These are phyloP conservation scores for Trichosporon asahii DNA, from an alignment of 1,284 basidiomycete genomes.

Conservation along the genomic window DNA sequence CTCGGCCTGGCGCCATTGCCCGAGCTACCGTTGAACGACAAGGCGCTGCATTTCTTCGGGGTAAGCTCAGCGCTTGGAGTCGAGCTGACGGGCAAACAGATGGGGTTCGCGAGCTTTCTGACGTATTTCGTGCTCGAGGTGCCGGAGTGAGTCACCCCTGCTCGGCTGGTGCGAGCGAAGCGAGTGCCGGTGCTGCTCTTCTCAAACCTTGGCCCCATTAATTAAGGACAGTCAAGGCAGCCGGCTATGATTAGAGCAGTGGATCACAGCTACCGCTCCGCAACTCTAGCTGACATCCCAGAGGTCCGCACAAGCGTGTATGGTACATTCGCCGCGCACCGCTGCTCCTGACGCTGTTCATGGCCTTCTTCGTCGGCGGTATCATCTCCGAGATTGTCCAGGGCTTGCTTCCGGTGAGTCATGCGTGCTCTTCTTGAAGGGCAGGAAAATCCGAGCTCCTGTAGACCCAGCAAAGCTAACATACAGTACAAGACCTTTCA, in stretches of 20 bases:
- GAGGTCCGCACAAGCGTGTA: conserved; percentile 39
- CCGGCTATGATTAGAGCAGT: no score
- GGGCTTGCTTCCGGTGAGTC: conserved; percentile 46
- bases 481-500: conserved; percentile 48
- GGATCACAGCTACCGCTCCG: no score
- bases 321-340: conserved; percentile 52
- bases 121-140: conserved; percentile 50
- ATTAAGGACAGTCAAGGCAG: no score
- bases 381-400: conserved; percentile 49
- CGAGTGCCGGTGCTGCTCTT: no score
- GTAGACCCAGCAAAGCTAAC: conserved; percentile 1
- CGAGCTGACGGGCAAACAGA: conserved; percentile 35
- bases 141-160: conserved; percentile 40
- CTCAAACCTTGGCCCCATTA: no score
- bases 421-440: background rate
- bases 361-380: conserved; percentile 46
- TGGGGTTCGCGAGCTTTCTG: conserved; percentile 50
- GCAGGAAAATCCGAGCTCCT: no score
- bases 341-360: conserved; percentile 40
- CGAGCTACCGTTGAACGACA: conserved; percentile 48
- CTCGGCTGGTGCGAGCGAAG: background rate
- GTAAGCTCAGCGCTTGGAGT: conserved; percentile 25
- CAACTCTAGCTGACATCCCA: conserved; percentile 22
- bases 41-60: conserved; percentile 51
- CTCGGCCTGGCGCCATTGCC: conserved; percentile 49